A percentile compares a stretch with the other conserved stretches of the same genome.
These are phyloP conservation scores for Yarrowia divulgata DNA, from an alignment of 805 yeast species.

Conservation along the genomic window DNA sequence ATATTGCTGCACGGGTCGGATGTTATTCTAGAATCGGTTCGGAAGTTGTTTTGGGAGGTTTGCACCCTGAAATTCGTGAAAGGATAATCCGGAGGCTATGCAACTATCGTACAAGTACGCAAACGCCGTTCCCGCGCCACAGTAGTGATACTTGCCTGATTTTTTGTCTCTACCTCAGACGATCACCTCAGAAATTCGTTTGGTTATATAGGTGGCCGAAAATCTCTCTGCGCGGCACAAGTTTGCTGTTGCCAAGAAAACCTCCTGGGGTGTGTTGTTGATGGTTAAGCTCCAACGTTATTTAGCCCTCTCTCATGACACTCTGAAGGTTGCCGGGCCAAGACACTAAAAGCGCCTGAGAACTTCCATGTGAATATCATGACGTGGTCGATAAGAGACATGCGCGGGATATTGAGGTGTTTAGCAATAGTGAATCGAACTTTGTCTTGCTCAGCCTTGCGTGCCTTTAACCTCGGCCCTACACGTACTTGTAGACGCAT, in stretches of 20 bases:
- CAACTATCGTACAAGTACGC: not conserved
- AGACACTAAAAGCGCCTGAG: not conserved
- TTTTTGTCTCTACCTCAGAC: not conserved
- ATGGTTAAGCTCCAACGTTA: slow-evolving; percentile 12
- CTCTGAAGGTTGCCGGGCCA: slow-evolving; percentile 13
- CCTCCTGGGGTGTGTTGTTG: not conserved
- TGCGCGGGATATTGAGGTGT: not conserved
- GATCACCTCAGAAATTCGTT: not conserved
- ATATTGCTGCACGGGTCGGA: slow-evolving; percentile 4
- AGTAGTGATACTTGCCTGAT: not conserved
- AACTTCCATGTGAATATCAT: slow-evolving; percentile 10
- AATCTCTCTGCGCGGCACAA: too few species aligned
- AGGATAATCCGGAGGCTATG: not conserved
- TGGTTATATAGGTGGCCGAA: too few species aligned
- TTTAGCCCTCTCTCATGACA: not conserved
- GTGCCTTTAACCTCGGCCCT: not conserved
- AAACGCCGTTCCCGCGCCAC: too few species aligned
- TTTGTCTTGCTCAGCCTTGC: not conserved
- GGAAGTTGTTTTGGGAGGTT: slow-evolving; percentile 11
- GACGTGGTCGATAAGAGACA: slow-evolving; percentile 4
- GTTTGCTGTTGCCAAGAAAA: slow-evolving; percentile 6
- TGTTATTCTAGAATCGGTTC: slow-evolving; percentile 19
- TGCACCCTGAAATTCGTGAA: slow-evolving; percentile 4
- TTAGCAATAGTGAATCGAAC: not conserved
- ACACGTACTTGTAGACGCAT: not conserved